phyloP scores from a whole-genome alignment of 2,329 filamentous ascomycete species.

The Aureobasidium lini region DNA sequence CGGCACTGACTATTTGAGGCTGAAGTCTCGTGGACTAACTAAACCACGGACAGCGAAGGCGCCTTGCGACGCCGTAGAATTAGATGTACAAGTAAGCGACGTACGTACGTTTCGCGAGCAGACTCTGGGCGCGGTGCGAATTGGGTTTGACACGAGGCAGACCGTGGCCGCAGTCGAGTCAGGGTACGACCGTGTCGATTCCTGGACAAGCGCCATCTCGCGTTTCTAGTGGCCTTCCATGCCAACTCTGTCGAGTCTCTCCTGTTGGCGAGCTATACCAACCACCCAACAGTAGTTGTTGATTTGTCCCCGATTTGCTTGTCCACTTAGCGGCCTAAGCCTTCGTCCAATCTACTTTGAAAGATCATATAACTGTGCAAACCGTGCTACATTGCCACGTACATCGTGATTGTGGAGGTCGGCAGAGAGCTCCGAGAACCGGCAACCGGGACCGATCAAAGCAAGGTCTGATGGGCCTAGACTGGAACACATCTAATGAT shows the following conservation, averaged over 20 bases:
- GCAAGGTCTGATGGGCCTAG: background rate
- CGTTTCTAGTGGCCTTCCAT: conserved; percentile 1
- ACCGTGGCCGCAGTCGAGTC: background rate
- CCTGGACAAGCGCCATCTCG: background rate
- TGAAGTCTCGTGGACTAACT: background rate
- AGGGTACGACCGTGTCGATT: background rate
- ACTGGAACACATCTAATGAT: background rate
- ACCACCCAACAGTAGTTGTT: background rate
- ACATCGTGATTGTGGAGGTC: background rate
- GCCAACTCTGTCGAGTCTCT: background rate
- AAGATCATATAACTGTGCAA: background rate
- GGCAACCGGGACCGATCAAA: background rate
- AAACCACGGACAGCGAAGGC: conserved; percentile 1
- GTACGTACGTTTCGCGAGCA: background rate
- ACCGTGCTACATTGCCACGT: no score
- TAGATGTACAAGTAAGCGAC: background rate
- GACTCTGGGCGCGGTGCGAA: background rate
- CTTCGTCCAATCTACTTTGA: background rate
- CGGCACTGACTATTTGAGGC: conserved; percentile 1
- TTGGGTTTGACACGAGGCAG: conserved; percentile 9
- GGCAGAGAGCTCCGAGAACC: background rate
- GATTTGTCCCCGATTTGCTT: background rate
- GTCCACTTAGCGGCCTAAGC: background rate
- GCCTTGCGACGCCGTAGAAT: background rate
- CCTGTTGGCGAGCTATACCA: background rate